phyloP scores from a whole-genome alignment of 2,329 filamentous ascomycete genomes.

The Talaromyces sp. region DNA sequence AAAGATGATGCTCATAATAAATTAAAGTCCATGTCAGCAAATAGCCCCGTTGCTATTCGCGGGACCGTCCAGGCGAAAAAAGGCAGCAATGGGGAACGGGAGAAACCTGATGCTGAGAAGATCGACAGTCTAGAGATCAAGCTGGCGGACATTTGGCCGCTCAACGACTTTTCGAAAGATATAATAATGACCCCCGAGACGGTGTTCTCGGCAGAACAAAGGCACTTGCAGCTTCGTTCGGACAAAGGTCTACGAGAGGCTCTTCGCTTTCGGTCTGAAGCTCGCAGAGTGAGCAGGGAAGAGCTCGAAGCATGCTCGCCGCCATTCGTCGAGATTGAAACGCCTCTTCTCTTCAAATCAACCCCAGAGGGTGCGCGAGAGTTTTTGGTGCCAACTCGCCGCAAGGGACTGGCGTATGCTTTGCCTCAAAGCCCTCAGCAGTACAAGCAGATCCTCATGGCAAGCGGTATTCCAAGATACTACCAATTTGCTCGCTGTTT shows the following conservation, averaged over 20 bases:
- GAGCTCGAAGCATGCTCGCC: conserved; percentile 50
- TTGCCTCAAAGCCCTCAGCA: conserved; percentile 95
- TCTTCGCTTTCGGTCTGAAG: conserved; percentile 62
- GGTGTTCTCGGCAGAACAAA: conserved; percentile 65
- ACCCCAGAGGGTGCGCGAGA: conserved; percentile 93
- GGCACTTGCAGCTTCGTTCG: conserved; percentile 81
- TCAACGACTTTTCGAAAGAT: conserved; percentile 69
- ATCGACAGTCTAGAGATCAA: conserved; percentile 52
- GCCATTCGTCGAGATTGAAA: conserved; percentile 74
- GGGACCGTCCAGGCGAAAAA: conserved; percentile 43
- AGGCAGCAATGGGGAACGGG: conserved; percentile 23
- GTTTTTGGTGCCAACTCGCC: conserved; percentile 84
- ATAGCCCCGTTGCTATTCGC: conserved; percentile 51
- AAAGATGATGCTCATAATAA: conserved; percentile 31
- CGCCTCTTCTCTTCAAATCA: conserved; percentile 91
- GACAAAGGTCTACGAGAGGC: conserved; percentile 61
- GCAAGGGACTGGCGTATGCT: conserved; percentile 73
- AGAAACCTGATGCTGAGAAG: conserved; percentile 23
- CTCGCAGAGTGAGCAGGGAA: conserved; percentile 49
- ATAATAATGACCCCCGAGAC: conserved; percentile 71
- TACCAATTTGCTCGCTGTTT: conserved; percentile 94
- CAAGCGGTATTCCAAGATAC: conserved; percentile 73
- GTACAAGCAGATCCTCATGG: conserved; percentile 98
- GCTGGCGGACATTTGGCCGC: conserved; percentile 55
- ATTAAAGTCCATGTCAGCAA: conserved; percentile 40